Conservation (phyloP, 805 yeast species). For the Zygosaccharomyces kombuchaensis region DNA sequence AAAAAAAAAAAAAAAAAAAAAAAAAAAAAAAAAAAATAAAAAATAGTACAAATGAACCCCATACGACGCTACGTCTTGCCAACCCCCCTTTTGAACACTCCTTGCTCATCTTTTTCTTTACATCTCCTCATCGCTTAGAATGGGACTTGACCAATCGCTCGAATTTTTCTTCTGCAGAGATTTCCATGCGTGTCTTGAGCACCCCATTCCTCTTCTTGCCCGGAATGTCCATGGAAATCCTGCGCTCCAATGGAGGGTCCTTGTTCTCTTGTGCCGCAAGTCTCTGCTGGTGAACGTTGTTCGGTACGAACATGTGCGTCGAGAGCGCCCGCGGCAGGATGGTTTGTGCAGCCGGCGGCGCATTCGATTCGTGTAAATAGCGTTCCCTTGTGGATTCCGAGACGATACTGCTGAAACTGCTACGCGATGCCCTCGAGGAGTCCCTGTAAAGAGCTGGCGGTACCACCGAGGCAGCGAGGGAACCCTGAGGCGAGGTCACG, state of each 20-base stretch:
- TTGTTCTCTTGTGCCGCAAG: conserved; percentile 18
- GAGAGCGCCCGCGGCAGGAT: conserved; percentile 56
- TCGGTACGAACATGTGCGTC: conserved; percentile 59
- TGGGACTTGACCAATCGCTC: conserved; percentile 13
- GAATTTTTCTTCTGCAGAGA: conserved; percentile 30
- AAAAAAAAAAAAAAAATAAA: not conserved
- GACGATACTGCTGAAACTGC: conserved; percentile 35
- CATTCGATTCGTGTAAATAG: conserved; percentile 46
- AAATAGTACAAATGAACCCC: too few species aligned
- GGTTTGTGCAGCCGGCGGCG: conserved; percentile 57
- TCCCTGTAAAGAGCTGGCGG: conserved; percentile 4
- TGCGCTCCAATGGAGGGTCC: conserved; percentile 11
- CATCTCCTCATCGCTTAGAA: conserved; percentile 10
- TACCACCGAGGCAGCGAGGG: not conserved
- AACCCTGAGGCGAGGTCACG: conserved; percentile 25
- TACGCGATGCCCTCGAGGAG: conserved; percentile 8
- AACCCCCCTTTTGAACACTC: too few species aligned
- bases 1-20: conserved; percentile 1
- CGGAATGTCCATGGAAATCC: conserved; percentile 35
- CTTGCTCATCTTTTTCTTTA: too few species aligned
- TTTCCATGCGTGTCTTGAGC: conserved; percentile 34
- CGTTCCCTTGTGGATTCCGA: conserved; percentile 36
- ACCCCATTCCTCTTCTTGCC: conserved; percentile 25
- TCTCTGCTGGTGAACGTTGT: conserved; percentile 34
- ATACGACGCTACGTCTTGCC: too few species aligned